phyloP scores from a whole-genome alignment of 202 grass and related monocot genomes.

The Zizania palustris region DNA sequence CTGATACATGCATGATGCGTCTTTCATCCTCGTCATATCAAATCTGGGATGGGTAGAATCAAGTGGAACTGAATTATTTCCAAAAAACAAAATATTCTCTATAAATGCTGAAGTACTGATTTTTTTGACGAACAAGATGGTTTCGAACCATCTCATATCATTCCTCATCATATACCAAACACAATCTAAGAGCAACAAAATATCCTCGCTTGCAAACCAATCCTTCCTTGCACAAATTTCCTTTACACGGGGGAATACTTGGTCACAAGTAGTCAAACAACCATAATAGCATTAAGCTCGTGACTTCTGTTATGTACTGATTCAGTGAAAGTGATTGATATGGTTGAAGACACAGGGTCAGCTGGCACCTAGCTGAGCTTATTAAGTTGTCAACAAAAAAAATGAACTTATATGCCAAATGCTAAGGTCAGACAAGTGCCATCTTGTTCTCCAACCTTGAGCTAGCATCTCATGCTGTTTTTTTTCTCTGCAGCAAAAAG shows the following conservation, averaged over 20 bases:
- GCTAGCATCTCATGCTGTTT: neutral
- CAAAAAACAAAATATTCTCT: no score
- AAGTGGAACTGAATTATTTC: no score
- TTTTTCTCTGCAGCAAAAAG: neutral
- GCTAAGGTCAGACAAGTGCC: neutral
- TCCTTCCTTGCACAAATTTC: slow-evolving; percentile 80
- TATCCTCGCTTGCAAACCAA: slow-evolving; percentile 75
- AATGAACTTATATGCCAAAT: neutral
- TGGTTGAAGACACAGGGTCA: neutral
- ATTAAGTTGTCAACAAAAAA: no score
- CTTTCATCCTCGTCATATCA: no score
- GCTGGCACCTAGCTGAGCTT: no score
- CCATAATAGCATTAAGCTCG: neutral
- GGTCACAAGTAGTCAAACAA: slow-evolving; percentile 61
- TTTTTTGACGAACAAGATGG: no score
- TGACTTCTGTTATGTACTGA: neutral
- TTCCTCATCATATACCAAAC: no score
- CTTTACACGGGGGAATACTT: slow-evolving; percentile 93
- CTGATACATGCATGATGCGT: neutral
- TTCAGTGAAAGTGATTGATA: neutral
- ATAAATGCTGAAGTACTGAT: no score
- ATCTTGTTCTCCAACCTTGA: neutral
- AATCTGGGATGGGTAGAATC: no score
- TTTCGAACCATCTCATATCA: no score
- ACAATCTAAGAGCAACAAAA: slow-evolving; percentile 73